Base-by-base conservation (phyloP, 1,284 basidiomycete genomes). In the Bondarzewia mesenterica region DNA sequence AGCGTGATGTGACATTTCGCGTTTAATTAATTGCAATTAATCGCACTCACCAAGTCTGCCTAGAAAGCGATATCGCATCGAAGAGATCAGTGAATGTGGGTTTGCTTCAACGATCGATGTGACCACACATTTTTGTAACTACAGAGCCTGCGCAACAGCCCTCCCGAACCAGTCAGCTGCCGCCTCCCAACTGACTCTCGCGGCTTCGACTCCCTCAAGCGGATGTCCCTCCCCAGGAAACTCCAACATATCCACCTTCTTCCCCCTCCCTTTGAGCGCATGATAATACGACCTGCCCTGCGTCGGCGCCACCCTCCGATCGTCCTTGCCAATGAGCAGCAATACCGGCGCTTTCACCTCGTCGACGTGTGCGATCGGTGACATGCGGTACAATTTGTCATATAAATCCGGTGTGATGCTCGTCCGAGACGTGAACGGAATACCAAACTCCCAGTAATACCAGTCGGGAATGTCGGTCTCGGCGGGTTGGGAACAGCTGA, bases 401-500 rank as follows among this genome's bases (percentile, higher is more conserved):
- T 72, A 85, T 15, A 64, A 57, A 2, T 69, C 67, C 0, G 75
- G 69, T 0, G 69, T 69, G 49, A 82, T 62, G 35, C 74, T 59
- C 8, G 37, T 42, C 21, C 48, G 43, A 1, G 71, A 63, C 0
- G 62, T 27, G 45, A 64, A 26, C 1, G 60, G 54, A 3, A 78
- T 50, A 1, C 73, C 79, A 47, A 80, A 78, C 61, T 89, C 85
- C 12, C 64, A 58, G 55, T 71, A 81, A 37, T 76, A 75, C 85
- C 85, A 89, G 56, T 89, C 86, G 2, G 81, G 76, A 37, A 89
- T 88, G 54, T 89, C 86, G 0, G 74, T 76, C 41, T 68, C 68
- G 1, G 73, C 64, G 20, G 79, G 64, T 37, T 80, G 75, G 5
- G 78, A 78, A 5, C 42, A 67, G 8, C 78, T 76, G 42, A 79